These are phyloP conservation scores for Psidium friedrichsthalianum DNA, from an alignment of 345 rosid genomes.

Conservation along the genomic window DNA sequence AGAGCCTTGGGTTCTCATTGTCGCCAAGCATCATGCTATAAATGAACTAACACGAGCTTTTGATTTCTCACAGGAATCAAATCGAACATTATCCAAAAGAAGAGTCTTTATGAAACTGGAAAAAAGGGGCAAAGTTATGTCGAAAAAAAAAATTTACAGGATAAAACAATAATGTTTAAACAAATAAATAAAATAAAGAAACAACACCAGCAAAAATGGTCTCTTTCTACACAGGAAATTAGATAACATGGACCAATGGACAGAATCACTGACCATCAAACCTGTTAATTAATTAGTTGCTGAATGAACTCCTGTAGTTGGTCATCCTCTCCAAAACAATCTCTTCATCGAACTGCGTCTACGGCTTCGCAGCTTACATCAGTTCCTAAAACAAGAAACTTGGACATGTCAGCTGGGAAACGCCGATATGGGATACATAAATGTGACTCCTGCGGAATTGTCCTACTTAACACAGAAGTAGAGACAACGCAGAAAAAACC, in stretches of 20 bases:
- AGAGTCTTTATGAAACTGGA: neutral
- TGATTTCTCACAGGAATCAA: no score
- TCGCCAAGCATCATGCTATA: no score
- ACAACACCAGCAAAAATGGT: neutral
- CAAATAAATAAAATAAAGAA: neutral
- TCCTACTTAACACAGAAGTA: neutral
- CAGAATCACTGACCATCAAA: neutral
- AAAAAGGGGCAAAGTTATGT: neutral
- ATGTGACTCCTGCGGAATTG: neutral
- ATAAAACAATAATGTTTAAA: neutral
- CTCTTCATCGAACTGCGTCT: conserved; percentile 15
- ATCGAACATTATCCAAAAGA: no score
- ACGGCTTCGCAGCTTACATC: conserved; percentile 12
- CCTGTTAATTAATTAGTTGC: neutral
- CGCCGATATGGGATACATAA: neutral
- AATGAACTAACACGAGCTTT: no score
- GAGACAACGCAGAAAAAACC: neutral
- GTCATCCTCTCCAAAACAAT: conserved; percentile 19
- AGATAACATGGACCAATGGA: neutral
- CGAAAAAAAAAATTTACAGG: neutral
- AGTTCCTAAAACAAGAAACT: conserved; percentile 10
- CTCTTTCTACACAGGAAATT: neutral
- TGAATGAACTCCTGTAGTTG: neutral
- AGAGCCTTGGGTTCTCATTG: no score
- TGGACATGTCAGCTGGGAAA: neutral